Base-by-base conservation (phyloP, 208 protist genomes). In the Naegleria gruberi region DNA sequence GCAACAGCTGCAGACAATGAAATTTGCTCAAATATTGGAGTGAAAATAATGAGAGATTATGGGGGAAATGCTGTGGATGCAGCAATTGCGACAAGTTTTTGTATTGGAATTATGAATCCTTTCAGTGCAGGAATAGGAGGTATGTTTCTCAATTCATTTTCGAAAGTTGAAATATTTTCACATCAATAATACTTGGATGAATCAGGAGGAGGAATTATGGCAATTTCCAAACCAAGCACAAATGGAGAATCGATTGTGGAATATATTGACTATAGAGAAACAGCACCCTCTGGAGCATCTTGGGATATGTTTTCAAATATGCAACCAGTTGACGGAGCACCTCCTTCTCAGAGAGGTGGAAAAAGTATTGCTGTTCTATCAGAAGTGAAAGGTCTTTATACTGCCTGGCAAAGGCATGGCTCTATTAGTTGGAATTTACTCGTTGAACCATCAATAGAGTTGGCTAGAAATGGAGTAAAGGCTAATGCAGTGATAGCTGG, bases 11-110 rank as follows among this genome's bases (percentile, higher is more conserved):
- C 82, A 34, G 82, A 87, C 44, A 87, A 55, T 87, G 8, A 37
- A 45, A 1, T 30, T 4, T 87, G 82, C 55, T 87, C 82, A 8
- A 6, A 41, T 41, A 41, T 87, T 55, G 82, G 82, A 40, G 44
- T 30, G 17, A 41, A 87, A n/a, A 87, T 87, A 55, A 40, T 87
- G 17, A 7, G 34, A 86, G 43, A 87, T 5, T 19, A 44, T 6
- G 84, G 85, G 23, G 93, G 93, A 65, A 93, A 92, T 47, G 92
- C 93, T 23, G 88, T 93, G 1, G 93, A 94, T 86, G 90, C 92
- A 0, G 92, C 90, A 40, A 47, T 94, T 15, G 89, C 93, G 4
- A 44, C 87, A 23, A 34, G 30, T 23, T 87, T 94, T 8, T 94
- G 93, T 51, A 34, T 93, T 6, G 93, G 93, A 47, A 90, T 91